A percentile compares a stretch with the other conserved stretches of the same genome.
These are phyloP conservation scores for Candida adriatica DNA, from an alignment of 805 yeast genomes.

Conservation along the genomic window DNA sequence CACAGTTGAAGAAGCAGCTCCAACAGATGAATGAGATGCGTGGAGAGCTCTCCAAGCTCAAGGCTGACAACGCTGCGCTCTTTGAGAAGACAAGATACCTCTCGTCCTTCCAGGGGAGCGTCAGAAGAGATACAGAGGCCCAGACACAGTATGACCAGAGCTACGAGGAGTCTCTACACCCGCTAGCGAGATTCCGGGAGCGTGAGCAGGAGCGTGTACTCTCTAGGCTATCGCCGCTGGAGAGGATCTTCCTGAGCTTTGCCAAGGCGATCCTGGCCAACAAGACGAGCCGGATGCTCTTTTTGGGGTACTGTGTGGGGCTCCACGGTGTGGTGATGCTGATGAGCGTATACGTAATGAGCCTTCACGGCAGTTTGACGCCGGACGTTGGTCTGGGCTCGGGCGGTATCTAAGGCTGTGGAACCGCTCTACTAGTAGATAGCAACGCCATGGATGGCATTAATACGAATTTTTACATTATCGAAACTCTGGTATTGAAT, in stretches of 20 bases:
- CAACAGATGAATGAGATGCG: conserved; percentile 51
- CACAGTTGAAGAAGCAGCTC: conserved; percentile 59
- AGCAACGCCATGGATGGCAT: too few species aligned
- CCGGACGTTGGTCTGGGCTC: conserved; percentile 9
- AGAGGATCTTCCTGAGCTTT: conserved; percentile 65
- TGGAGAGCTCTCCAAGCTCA: conserved; percentile 55
- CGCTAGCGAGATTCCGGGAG: conserved; percentile 75
- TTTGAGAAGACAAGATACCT: conserved; percentile 72
- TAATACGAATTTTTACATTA: too few species aligned
- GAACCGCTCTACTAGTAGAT: too few species aligned
- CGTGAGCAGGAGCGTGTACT: conserved; percentile 70
- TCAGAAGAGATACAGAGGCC: conserved; percentile 36
- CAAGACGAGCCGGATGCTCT: conserved; percentile 61
- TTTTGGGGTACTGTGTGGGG: conserved; percentile 65
- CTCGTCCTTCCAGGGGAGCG: conserved; percentile 37
- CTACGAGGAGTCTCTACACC: conserved; percentile 76
- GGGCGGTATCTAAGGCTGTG: too few species aligned
- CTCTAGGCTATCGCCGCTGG: conserved; percentile 68
- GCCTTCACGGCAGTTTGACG: conserved; percentile 28
- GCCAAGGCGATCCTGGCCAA: conserved; percentile 74
- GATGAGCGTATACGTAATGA: conserved; percentile 49
- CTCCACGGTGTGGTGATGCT: conserved; percentile 69
- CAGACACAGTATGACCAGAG: conserved; percentile 42
- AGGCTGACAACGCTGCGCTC: conserved; percentile 68
- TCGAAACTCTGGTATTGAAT: too few species aligned